Conservation (phyloP, 2,329 filamentous ascomycete genomes). For the Metarhizium brunneum region DNA sequence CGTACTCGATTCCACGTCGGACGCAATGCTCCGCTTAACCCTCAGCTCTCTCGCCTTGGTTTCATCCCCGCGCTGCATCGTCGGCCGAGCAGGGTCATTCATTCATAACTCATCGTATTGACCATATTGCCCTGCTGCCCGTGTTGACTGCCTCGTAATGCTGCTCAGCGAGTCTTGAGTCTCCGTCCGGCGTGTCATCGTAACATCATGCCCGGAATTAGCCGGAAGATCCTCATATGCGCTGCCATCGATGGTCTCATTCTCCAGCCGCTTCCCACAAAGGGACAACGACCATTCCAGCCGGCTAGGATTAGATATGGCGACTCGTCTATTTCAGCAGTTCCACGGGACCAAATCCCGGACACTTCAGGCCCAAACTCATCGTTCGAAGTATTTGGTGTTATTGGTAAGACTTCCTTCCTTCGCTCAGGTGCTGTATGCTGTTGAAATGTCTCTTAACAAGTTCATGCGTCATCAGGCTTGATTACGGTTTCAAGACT, state of each 20-base stretch:
- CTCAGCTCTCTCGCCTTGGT: background rate
- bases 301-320: slow-evolving; percentile 64
- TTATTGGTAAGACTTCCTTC: slow-evolving; percentile 37
- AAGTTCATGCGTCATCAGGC: slow-evolving; percentile 41
- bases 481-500: slow-evolving; percentile 73
- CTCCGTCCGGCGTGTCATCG: background rate
- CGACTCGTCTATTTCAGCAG: slow-evolving; percentile 37
- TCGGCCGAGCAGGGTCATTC: background rate
- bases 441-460: background rate
- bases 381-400: slow-evolving; percentile 51
- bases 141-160: background rate
- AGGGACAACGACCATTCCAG: slow-evolving; percentile 45
- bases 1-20: background rate
- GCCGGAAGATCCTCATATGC: slow-evolving; percentile 71
- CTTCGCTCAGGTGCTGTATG: background rate
- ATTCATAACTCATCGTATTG: background rate
- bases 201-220: slow-evolving; percentile 60
- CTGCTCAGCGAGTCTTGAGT: background rate
- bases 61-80: background rate
- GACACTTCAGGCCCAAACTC: slow-evolving; percentile 34
- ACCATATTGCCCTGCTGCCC: background rate
- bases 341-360: slow-evolving; percentile 34
- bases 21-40: background rate
- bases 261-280: slow-evolving; percentile 60
- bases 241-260: slow-evolving; percentile 77